These are phyloP conservation scores for Alternaria angustiovoidea DNA, from an alignment of 2,329 filamentous ascomycete genomes.

Conservation along the genomic window DNA sequence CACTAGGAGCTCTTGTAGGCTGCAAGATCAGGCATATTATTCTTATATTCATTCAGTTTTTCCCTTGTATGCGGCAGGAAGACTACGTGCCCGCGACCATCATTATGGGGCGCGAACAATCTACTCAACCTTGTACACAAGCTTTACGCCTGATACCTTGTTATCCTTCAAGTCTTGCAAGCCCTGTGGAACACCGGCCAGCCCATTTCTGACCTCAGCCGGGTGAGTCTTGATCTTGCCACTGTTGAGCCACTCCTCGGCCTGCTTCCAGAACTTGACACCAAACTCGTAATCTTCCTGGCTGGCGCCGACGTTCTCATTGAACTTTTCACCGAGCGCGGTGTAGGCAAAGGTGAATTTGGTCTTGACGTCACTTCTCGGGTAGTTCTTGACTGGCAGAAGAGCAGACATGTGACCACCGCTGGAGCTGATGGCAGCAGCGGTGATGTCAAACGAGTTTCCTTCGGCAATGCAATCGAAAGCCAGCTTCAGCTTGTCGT, in stretches of 20 bases:
- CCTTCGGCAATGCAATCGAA: slow-evolving; percentile 58
- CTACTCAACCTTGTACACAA: slow-evolving; percentile 39
- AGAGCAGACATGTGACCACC: slow-evolving; percentile 32
- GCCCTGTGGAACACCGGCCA: slow-evolving; percentile 43
- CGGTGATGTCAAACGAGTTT: slow-evolving; percentile 25
- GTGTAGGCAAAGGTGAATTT: slow-evolving; percentile 55
- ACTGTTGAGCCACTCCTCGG: slow-evolving; percentile 33
- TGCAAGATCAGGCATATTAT: no score
- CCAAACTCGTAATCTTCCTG: slow-evolving; percentile 41
- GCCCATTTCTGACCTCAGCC: slow-evolving; percentile 35
- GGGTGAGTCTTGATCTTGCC: slow-evolving; percentile 47
- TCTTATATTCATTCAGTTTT: no score
- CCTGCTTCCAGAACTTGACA: slow-evolving; percentile 34
- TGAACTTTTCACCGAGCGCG: slow-evolving; percentile 51
- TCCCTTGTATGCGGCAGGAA: no score
- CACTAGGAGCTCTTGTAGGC: no score
- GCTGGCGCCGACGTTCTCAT: slow-evolving; percentile 38
- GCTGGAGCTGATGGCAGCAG: slow-evolving; percentile 32
- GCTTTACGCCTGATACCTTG: slow-evolving; percentile 47
- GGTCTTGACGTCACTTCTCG: slow-evolving; percentile 55
- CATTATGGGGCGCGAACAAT: not conserved
- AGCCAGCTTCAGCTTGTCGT: slow-evolving; percentile 54
- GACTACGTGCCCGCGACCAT: no score
- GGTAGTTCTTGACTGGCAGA: slow-evolving; percentile 41
- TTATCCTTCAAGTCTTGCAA: slow-evolving; percentile 43